Base-by-base conservation (phyloP, 1,284 basidiomycete genomes). In the Ganoderma lucidum region DNA sequence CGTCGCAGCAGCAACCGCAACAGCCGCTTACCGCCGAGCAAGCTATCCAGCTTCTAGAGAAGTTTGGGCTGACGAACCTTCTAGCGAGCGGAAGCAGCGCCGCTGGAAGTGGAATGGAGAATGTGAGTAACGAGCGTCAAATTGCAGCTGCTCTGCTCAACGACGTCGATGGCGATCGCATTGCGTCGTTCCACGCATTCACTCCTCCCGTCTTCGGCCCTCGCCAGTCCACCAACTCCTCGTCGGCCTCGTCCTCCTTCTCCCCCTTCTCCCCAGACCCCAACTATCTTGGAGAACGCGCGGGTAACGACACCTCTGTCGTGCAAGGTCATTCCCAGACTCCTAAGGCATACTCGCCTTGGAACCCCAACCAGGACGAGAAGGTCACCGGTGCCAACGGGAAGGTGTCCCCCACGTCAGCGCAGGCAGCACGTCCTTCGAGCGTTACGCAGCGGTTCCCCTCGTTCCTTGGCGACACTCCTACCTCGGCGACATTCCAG, bases 1-100 rank as follows among this genome's bases (percentile, higher is more conserved):
- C 19, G 41, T 39, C 45, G 56, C 48, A 53, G 35, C 60, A 61
- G 23, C 62, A 51, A 32, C 62, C 32, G 67, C 68, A 77, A 59
- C 65, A 75, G 62, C 75, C 77, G 63, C 71, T 93, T 73, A 88
- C 88, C 10, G 84, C 87, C 59, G 92, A 93, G 71, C 91, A 93
- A 77, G 88, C 91, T 17, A 74, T 92, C 51, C 86, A 89, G 72
- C 80, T 93, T 48, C 75, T 94, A 69, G 89, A 92, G 76, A 88
- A 88, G 77, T 83, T 92, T 62, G 83, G 86, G 48, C 75, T 83
- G 66, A 83, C 83, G 67, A 84, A 84, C 42, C 83, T 84, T 71
- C 74, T 83, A 62, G 80, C 81, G 68, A 75, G 70, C 70, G 71
- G 71, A 53, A 67, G 63, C 55, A 61, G 68, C 51, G 58, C 69